Percentiles rank a stretch among this genome's conserved stretches.
These are phyloP conservation scores for Magnusiomyces sp. DNA, from an alignment of 1,139 yeast species.

Conservation along the genomic window DNA sequence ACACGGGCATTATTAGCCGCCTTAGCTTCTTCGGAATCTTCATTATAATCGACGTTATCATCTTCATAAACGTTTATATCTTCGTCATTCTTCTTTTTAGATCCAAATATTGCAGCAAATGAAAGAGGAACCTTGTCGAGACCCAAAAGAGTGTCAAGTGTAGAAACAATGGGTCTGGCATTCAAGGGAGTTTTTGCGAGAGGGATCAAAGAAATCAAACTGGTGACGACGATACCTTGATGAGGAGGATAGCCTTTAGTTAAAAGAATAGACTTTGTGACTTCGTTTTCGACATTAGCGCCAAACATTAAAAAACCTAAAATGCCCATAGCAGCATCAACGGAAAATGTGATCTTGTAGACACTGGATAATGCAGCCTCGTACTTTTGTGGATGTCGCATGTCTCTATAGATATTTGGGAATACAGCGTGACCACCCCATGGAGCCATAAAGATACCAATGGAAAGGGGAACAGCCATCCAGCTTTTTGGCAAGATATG, in stretches of 20 bases:
- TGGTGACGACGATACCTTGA: slow-evolving; percentile 56
- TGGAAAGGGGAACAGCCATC: slow-evolving; percentile 46
- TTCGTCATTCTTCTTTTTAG: too few species aligned
- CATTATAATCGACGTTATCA: too few species aligned
- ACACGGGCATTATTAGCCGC: too few species aligned
- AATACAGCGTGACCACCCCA: slow-evolving; percentile 90
- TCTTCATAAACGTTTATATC: too few species aligned
- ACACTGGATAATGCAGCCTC: slow-evolving; percentile 43
- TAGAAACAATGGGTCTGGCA: slow-evolving; percentile 77
- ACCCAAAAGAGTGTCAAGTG: slow-evolving; percentile 43
- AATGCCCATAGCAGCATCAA: slow-evolving; percentile 70
- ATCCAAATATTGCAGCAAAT: slow-evolving; percentile 1
- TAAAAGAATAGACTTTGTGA: slow-evolving; percentile 64
- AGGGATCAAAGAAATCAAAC: slow-evolving; percentile 72
- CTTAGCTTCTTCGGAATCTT: too few species aligned
- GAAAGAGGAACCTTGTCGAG: slow-evolving; percentile 26
- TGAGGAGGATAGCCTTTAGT: slow-evolving; percentile 68
- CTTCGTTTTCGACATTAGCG: slow-evolving; percentile 58
- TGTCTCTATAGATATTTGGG: slow-evolving; percentile 71
- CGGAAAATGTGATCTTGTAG: slow-evolving; percentile 56
- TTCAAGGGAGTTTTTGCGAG: slow-evolving; percentile 81
- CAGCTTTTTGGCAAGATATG: slow-evolving; percentile 44
- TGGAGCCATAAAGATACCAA: slow-evolving; percentile 76
- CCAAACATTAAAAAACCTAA: slow-evolving; percentile 91
- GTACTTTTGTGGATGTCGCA: slow-evolving; percentile 65